Evolutionary conservation across 208 protist genomes (phyloP).

Genomic region (Trypanosoma vivax): DNA sequence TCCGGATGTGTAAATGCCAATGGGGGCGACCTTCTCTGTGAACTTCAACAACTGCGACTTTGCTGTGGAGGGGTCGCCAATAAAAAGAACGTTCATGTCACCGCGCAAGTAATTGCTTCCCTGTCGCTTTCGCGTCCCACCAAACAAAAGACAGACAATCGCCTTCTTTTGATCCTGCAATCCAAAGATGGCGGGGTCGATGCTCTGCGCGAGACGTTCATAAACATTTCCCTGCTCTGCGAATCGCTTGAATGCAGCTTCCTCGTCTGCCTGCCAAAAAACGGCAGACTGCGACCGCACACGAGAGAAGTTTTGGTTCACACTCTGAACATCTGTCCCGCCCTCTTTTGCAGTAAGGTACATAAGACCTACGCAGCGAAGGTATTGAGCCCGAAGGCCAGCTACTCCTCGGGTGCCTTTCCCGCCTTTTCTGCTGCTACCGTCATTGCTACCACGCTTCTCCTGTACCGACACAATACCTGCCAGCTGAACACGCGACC

Average conservation of each 20-base stretch:
- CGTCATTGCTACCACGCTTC: conserved; percentile 49
- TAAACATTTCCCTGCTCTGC: conserved; percentile 88
- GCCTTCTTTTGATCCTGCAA: conserved; percentile 96
- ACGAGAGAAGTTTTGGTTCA: conserved; percentile 86
- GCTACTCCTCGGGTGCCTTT: conserved; percentile 41
- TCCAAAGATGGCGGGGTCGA: conserved; percentile 98
- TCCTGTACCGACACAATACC: conserved; percentile 85
- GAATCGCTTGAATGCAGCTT: conserved; percentile 86
- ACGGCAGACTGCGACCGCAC: conserved; percentile 67
- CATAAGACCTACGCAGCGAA: conserved; percentile 87
- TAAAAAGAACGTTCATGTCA: conserved; percentile 99
- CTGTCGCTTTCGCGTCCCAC: conserved; percentile 95
- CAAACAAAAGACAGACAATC: conserved; percentile 97
- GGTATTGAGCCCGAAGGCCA: conserved; percentile 86
- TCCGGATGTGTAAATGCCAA: conserved; percentile 99
- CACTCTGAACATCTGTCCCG: conserved; percentile 48
- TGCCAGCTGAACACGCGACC: conserved; percentile 95
- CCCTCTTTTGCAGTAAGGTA: conserved; percentile 39
- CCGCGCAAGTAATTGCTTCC: conserved; percentile 96
- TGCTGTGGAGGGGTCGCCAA: conserved; percentile 99
- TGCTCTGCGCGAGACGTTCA: conserved; percentile 88
- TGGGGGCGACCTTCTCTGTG: conserved; percentile 94
- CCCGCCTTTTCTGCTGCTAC: conserved; percentile 16
- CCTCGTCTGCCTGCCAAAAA: conserved; percentile 85
- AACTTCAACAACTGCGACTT: conserved; percentile 99